A percentile compares a stretch with the other conserved stretches of the same genome.
These are phyloP conservation scores for Nyctanthes arbortristis DNA, from an alignment of 257 asterid genomes.

Conservation along the genomic window DNA sequence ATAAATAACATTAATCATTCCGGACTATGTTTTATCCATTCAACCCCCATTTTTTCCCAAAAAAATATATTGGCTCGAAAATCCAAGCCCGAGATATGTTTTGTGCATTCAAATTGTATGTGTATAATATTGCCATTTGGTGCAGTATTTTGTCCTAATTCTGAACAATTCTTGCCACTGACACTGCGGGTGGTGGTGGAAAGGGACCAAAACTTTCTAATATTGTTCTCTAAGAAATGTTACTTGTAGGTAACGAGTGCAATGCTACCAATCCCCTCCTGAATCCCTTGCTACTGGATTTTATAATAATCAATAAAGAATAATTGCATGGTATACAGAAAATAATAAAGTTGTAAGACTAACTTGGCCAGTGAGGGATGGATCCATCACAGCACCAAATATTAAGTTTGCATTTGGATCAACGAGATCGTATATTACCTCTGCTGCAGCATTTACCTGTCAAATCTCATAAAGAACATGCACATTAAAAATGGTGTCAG, in stretches of 20 bases:
- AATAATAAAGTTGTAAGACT: constrained; percentile 32
- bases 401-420: constrained; percentile 96
- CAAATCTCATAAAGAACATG: constrained; percentile 9
- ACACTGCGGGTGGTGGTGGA: no score
- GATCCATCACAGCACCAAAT: constrained; percentile 90
- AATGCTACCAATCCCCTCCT: background rate
- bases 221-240: background rate
- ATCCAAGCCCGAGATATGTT: no score
- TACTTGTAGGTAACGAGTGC: no score
- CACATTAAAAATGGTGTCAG: background rate
- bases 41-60: no score
- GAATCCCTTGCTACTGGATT: background rate
- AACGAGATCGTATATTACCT: constrained; percentile 90
- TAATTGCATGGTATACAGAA: background rate
- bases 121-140: no score
- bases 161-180: no score
- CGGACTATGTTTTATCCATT: background rate
- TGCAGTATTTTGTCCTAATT: no score
- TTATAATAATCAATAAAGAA: background rate
- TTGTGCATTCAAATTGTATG: background rate
- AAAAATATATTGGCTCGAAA: no score
- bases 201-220: background rate
- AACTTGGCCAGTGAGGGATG: constrained; percentile 84
- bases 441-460: constrained; percentile 93
- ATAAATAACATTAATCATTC: background rate